phyloP scores from a whole-genome alignment of 106 monocot genomes.

The Apostasia shenzhenica region DNA sequence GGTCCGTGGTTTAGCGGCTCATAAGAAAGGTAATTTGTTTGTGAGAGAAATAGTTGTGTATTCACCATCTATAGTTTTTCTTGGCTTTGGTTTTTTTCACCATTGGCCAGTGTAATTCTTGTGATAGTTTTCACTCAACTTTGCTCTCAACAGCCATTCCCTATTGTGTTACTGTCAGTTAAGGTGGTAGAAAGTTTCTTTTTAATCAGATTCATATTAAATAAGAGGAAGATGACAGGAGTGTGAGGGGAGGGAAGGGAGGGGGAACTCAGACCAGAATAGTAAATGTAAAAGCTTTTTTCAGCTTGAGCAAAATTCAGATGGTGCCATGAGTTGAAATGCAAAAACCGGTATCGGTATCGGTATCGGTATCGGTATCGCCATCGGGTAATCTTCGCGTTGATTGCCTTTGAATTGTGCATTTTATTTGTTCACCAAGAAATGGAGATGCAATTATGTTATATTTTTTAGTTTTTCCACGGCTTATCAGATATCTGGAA shows the following conservation, averaged over 20 bases:
- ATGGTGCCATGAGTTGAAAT: neutral
- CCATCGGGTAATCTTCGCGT: neutral
- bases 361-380: neutral
- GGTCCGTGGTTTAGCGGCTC: constrained; percentile 55
- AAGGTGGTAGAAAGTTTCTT: constrained; percentile 32
- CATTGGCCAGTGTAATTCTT: constrained; percentile 25
- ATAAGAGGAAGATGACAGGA: neutral
- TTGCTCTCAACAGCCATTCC: neutral
- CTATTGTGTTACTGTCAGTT: constrained; percentile 13
- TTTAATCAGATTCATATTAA: constrained; percentile 22
- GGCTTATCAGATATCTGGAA: too few species aligned
- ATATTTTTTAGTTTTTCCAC: too few species aligned
- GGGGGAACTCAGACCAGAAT: too few species aligned
- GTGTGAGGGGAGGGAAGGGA: neutral
- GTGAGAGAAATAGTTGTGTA: constrained; percentile 6
- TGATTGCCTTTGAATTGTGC: neutral
- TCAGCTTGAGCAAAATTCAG: neutral
- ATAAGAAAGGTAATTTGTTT: constrained; percentile 17
- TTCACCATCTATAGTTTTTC: constrained; percentile 11
- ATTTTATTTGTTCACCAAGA: constrained; percentile 4
- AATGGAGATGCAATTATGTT: neutral
- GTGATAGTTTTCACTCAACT: constrained; percentile 13
- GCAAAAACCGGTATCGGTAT: neutral
- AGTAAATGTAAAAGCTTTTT: neutral
- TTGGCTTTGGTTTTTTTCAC: constrained; percentile 14